Percentiles rank a stretch among this genome's conserved stretches.
Conservation (phyloP, 768 basidiomycete species). For the Suillus hirtellus region DNA sequence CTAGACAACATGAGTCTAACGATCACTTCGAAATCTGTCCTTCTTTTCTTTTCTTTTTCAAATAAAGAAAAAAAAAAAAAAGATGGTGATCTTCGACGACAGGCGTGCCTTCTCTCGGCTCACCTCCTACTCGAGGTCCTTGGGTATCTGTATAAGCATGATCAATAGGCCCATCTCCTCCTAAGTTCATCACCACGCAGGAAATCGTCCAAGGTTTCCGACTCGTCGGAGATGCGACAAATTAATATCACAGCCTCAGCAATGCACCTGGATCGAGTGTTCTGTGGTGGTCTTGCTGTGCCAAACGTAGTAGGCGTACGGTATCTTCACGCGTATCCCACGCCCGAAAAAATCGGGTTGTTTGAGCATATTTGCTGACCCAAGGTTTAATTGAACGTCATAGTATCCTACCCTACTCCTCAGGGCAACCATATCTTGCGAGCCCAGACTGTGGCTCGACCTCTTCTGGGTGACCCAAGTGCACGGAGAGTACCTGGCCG, state of each 20-base stretch:
- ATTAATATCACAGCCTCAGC: too few relatives aligned
- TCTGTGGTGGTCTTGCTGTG: too few relatives aligned
- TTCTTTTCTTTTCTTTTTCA: slow-evolving; percentile 19
- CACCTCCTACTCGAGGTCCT: too few relatives aligned
- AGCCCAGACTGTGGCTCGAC: slow-evolving; percentile 56
- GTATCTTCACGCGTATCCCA: slow-evolving; percentile 47
- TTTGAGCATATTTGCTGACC: slow-evolving; percentile 52
- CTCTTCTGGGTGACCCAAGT: slow-evolving; percentile 58
- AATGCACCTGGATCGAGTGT: too few relatives aligned
- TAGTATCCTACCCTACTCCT: background rate
- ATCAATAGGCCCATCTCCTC: slow-evolving; percentile 38
- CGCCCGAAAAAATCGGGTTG: slow-evolving; percentile 62
- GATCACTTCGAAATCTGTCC: slow-evolving; percentile 32
- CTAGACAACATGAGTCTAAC: background rate
- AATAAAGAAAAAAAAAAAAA: too few relatives aligned
- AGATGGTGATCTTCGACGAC: slow-evolving; percentile 60
- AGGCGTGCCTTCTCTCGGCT: too few relatives aligned
- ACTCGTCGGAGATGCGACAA: too few relatives aligned
- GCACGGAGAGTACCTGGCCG: background rate
- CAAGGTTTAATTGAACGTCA: slow-evolving; percentile 20
- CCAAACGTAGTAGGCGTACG: background rate
- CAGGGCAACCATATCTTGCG: slow-evolving; percentile 59
- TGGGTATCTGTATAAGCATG: background rate
- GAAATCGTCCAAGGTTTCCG: too few relatives aligned
- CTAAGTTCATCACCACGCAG: too few relatives aligned